Percentiles rank a stretch among this genome's conserved stretches.
Evolutionary conservation across 106 monocot genomes (phyloP).

Genomic region (Dendrobium huoshanense): DNA sequence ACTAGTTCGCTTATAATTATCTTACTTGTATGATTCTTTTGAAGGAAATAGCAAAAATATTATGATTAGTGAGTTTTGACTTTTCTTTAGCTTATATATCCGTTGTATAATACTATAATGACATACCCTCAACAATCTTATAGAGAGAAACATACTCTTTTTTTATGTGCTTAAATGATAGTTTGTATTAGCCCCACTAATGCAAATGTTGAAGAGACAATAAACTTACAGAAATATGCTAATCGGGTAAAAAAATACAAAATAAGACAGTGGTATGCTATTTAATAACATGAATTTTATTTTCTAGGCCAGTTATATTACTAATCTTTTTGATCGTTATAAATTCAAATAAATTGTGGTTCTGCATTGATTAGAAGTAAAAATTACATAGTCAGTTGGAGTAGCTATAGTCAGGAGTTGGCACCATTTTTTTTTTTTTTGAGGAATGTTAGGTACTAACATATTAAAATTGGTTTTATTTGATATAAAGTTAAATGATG

Average conservation of each 20-base stretch:
- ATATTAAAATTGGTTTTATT: not conserved
- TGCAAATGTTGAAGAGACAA: constrained; percentile 93
- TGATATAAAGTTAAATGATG: not conserved
- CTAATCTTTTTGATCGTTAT: not conserved
- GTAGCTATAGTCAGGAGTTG: constrained; percentile 71
- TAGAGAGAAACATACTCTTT: not conserved
- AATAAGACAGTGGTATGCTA: constrained; percentile 91
- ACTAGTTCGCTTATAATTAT: not conserved
- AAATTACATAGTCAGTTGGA: constrained; percentile 77
- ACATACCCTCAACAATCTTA: not conserved
- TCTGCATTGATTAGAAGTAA: constrained; percentile 80
- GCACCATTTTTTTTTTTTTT: constrained; percentile 33
- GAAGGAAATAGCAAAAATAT: constrained; percentile 96
- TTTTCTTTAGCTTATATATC: not conserved
- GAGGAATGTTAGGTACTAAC: constrained; percentile 71
- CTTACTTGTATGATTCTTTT: constrained; percentile 73
- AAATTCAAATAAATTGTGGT: constrained; percentile 81
- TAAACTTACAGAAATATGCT: constrained; percentile 94
- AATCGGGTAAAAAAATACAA: constrained; percentile 96
- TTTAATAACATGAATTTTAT: not conserved
- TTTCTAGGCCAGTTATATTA: not conserved
- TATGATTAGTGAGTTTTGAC: constrained; percentile 66
- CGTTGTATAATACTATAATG: not conserved
- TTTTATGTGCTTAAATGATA: constrained; percentile 15
- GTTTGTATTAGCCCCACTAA: constrained; percentile 97